phyloP scores from a whole-genome alignment of 2,329 filamentous ascomycete genomes.

The Dothiorella sarmentorum region DNA sequence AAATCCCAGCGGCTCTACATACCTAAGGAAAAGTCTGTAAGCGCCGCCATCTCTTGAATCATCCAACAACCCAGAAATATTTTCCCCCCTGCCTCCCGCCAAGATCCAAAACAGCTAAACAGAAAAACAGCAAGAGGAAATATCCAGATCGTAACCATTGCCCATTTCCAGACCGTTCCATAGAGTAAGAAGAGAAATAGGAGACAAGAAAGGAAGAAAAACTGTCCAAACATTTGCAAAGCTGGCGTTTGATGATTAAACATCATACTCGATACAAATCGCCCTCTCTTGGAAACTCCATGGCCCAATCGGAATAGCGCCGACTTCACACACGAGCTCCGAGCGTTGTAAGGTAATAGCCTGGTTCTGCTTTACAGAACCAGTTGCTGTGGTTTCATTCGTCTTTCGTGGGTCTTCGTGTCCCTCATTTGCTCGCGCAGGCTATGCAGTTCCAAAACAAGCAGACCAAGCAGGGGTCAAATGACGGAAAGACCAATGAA shows the following conservation, averaged over 20 bases:
- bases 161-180: slow-evolving; percentile 3
- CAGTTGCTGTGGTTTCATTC: slow-evolving; percentile 14
- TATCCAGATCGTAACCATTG: slow-evolving; percentile 4
- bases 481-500: not conserved
- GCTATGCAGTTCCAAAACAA: slow-evolving; percentile 16
- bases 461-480: slow-evolving; percentile 14
- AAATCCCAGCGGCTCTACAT: not conserved
- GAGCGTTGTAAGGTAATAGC: not conserved
- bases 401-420: slow-evolving; percentile 17
- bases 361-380: not conserved
- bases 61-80: not conserved
- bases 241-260: slow-evolving; percentile 13
- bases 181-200: slow-evolving; percentile 7
- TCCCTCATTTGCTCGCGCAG: slow-evolving; percentile 17
- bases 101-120: not conserved
- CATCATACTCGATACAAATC: slow-evolving; percentile 8
- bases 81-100: slow-evolving; percentile 11
- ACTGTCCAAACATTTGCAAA: not conserved
- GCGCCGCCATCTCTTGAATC: not conserved
- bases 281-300: not conserved
- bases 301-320: not conserved
- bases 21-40: not conserved
- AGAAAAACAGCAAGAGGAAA: not conserved
- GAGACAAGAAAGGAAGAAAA: slow-evolving; percentile 10
- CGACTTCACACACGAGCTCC: not conserved